Percentiles rank a stretch among this genome's conserved stretches.
phyloP scores from a whole-genome alignment of 352 stramenopile genomes.

The Globisporangium ultimum region DNA sequence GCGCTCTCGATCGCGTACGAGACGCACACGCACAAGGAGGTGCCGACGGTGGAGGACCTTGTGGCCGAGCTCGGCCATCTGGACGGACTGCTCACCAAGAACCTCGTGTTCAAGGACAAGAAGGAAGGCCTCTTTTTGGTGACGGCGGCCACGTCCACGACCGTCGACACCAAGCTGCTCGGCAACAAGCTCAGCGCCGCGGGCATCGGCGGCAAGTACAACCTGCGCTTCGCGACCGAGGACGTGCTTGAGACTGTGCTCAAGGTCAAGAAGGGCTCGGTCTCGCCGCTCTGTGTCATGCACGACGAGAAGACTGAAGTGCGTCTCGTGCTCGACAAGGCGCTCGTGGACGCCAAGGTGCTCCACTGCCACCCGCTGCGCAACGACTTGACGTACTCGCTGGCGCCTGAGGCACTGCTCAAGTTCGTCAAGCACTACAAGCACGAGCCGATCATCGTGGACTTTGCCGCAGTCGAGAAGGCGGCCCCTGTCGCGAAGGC shows the following conservation, averaged over 20 bases:
- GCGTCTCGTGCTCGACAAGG: slow-evolving; percentile 92
- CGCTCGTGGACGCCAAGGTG: slow-evolving; percentile 66
- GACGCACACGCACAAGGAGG: slow-evolving; percentile 49
- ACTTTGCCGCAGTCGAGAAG: slow-evolving; percentile 62
- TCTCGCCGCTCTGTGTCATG: slow-evolving; percentile 90
- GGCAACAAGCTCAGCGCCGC: slow-evolving; percentile 70
- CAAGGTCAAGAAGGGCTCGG: slow-evolving; percentile 90
- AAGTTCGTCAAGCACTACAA: slow-evolving; percentile 85
- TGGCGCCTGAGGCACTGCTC: slow-evolving; percentile 76
- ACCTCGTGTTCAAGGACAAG: slow-evolving; percentile 98
- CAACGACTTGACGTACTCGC: slow-evolving; percentile 91
- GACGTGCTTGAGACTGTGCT: slow-evolving; percentile 82
- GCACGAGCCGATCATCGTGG: slow-evolving; percentile 86
- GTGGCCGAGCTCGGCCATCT: slow-evolving; percentile 74
- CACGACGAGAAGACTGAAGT: slow-evolving; percentile 85
- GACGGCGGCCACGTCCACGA: slow-evolving; percentile 69
- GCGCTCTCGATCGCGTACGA: slow-evolving; percentile 55
- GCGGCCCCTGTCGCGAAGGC: slow-evolving; percentile 13
- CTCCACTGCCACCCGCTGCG: slow-evolving; percentile 91
- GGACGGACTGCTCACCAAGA: slow-evolving; percentile 90
- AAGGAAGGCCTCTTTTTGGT: slow-evolving; percentile 97
- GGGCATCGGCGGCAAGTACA: slow-evolving; percentile 85
- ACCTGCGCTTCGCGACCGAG: slow-evolving; percentile 92
- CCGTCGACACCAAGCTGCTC: slow-evolving; percentile 92
- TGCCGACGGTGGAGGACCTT: slow-evolving; percentile 74